A percentile compares a stretch with the other conserved stretches of the same genome.
Evolutionary conservation across 2,329 filamentous ascomycete species (phyloP).

Genomic region (Drechslerella coelobrocha): DNA sequence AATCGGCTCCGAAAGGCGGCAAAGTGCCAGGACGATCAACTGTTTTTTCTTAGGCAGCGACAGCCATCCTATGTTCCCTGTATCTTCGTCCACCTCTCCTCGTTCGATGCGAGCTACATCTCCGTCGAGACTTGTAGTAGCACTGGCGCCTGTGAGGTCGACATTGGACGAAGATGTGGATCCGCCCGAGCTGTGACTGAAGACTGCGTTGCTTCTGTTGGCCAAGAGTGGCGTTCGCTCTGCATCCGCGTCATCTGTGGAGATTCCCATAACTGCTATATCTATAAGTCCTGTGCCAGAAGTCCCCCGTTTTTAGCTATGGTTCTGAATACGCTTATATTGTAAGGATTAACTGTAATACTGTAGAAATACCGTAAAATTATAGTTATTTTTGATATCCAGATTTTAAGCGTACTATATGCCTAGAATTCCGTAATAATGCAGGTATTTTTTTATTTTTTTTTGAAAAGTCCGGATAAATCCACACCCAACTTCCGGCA

Average conservation of each 20-base stretch:
- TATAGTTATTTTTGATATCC: too few species aligned
- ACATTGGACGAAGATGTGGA: slow-evolving; percentile 1
- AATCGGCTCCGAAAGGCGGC: slow-evolving; percentile 80
- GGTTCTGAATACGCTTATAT: too few species aligned
- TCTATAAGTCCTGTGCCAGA: too few species aligned
- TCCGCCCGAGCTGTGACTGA: slow-evolving; percentile 19
- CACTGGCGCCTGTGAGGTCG: slow-evolving; percentile 14
- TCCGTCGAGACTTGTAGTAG: slow-evolving; percentile 18
- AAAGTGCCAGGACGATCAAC: slow-evolving; percentile 76
- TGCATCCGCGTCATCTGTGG: slow-evolving; percentile 2
- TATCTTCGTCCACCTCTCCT: slow-evolving; percentile 9
- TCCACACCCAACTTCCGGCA: too few species aligned
- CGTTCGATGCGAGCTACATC: neutral
- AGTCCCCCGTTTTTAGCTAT: too few species aligned
- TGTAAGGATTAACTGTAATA: too few species aligned
- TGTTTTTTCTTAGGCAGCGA: slow-evolving; percentile 79
- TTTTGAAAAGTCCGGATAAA: too few species aligned
- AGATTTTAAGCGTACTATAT: too few species aligned
- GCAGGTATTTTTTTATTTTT: too few species aligned
- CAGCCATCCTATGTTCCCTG: slow-evolving; percentile 69
- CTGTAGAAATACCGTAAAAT: too few species aligned
- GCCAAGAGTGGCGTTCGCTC: slow-evolving; percentile 43
- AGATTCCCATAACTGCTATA: neutral
- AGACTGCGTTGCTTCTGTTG: slow-evolving; percentile 33
- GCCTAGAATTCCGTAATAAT: too few species aligned